Percentiles rank a stretch among this genome's conserved stretches.
Conservation (phyloP, 1,284 basidiomycete genomes). For the Bjerkandera adusta region DNA sequence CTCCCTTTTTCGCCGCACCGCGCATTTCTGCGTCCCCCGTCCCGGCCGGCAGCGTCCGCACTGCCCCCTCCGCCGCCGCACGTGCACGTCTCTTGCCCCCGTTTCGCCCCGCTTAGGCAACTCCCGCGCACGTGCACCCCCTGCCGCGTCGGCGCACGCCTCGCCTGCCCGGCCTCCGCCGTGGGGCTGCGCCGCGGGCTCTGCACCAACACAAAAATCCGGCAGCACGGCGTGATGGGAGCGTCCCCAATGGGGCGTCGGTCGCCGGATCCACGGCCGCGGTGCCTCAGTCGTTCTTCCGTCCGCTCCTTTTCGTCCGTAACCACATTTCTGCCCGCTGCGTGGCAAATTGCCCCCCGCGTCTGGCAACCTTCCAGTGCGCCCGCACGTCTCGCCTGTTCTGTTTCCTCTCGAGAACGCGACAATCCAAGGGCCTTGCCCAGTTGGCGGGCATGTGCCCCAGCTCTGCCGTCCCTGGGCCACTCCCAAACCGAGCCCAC, state of each 20-base stretch:
- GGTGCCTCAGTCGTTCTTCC: too few relatives aligned
- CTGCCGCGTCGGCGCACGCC: too few relatives aligned
- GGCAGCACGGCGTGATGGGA: too few relatives aligned
- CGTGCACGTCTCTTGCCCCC: not conserved
- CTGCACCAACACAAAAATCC: not conserved
- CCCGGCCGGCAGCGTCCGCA: too few relatives aligned
- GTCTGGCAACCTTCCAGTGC: not conserved
- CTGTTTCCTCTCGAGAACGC: constrained; percentile 6
- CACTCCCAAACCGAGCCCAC: not conserved
- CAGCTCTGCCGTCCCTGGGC: constrained; percentile 18
- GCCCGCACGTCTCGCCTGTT: constrained; percentile 1
- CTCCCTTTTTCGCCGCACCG: not conserved
- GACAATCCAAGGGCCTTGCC: constrained; percentile 6
- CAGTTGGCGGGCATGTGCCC: constrained; percentile 16
- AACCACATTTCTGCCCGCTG: not conserved
- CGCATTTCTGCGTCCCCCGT: constrained; percentile 6
- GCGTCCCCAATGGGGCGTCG: too few relatives aligned
- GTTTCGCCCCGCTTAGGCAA: constrained; percentile 3
- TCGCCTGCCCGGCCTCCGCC: too few relatives aligned
- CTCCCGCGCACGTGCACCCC: too few relatives aligned
- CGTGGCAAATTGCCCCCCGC: too few relatives aligned
- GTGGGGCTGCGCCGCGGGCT: too few relatives aligned
- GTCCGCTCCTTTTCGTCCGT: too few relatives aligned
- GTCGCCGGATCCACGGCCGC: too few relatives aligned
- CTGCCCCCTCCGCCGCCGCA: constrained; percentile 15